Evolutionary conservation across 1,139 yeast genomes (phyloP).

Genomic region (Saccharomyces hybrid): DNA sequence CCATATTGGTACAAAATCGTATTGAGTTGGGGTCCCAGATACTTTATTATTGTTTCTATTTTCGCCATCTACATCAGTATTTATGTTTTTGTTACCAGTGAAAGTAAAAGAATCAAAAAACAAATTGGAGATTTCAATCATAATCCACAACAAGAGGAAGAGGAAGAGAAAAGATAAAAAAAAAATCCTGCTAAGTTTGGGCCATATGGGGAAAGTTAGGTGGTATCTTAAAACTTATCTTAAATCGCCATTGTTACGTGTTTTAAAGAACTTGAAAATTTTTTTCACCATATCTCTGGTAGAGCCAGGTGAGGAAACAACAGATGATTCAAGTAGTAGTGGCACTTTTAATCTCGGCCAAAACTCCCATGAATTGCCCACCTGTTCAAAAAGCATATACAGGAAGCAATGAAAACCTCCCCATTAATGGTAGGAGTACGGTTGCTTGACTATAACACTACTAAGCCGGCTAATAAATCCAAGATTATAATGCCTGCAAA

Average conservation of each 20-base stretch:
- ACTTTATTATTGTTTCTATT: conserved; percentile 55
- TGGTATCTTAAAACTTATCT: conserved; percentile 1
- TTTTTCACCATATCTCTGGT: conserved; percentile 15
- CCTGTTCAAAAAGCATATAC: not conserved
- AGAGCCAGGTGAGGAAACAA: conserved; percentile 13
- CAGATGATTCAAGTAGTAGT: conserved; percentile 5
- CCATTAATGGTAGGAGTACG: not conserved
- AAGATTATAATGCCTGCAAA: not conserved
- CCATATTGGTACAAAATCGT: conserved; percentile 73
- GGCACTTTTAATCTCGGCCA: not conserved
- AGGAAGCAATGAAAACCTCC: not conserved
- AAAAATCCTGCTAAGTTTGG: conserved; percentile 10
- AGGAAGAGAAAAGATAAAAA: conserved; percentile 6
- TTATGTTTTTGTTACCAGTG: conserved; percentile 63
- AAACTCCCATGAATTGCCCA: not conserved
- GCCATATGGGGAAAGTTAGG: conserved; percentile 4
- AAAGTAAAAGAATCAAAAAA: conserved; percentile 47
- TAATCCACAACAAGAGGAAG: not conserved
- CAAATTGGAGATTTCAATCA: conserved; percentile 23
- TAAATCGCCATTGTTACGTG: conserved; percentile 11
- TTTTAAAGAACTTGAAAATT: conserved; percentile 7
- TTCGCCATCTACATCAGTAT: conserved; percentile 60
- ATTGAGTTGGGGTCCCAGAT: conserved; percentile 79
- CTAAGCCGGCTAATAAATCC: not conserved
- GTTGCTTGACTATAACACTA: not conserved